A percentile compares a stretch with the other conserved stretches of the same genome.
Evolutionary conservation across 1,284 basidiomycete species (phyloP).

Genomic region (Leccinum colubrinum): DNA sequence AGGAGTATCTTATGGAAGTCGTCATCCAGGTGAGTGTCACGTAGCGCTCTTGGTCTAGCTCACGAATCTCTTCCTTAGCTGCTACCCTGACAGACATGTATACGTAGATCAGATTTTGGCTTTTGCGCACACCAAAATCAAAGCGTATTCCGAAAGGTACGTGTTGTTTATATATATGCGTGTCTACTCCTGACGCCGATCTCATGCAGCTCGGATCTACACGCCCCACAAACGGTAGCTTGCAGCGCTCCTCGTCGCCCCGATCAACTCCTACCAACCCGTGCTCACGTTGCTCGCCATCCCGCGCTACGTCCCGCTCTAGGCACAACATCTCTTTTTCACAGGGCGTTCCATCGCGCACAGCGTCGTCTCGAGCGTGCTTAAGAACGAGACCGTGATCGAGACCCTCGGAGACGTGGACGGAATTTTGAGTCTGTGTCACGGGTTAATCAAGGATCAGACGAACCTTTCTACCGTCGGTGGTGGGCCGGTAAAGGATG

Average conservation of each 20-base stretch:
- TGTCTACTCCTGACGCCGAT: slow-evolving; percentile 3
- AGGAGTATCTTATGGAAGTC: too few species aligned
- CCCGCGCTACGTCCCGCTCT: slow-evolving; percentile 81
- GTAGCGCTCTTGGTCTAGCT: too few species aligned
- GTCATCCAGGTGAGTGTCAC: too few species aligned
- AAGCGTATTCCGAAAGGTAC: slow-evolving; percentile 75
- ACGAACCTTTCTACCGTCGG: too few species aligned
- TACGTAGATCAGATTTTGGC: slow-evolving; percentile 93
- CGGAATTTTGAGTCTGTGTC: too few species aligned
- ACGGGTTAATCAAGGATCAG: too few species aligned
- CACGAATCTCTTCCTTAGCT: too few species aligned
- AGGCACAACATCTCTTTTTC: slow-evolving; percentile 71
- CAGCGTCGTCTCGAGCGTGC: slow-evolving; percentile 78
- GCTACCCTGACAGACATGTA: slow-evolving; percentile 89
- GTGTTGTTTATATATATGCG: slow-evolving; percentile 15
- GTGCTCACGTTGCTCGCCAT: slow-evolving; percentile 92
- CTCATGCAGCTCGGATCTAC: slow-evolving; percentile 72
- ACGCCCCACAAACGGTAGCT: slow-evolving; percentile 85
- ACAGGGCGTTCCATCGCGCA: slow-evolving; percentile 73
- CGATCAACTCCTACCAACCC: slow-evolving; percentile 82
- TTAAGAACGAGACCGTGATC: too few species aligned
- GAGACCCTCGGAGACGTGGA: too few species aligned
- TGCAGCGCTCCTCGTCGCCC: slow-evolving; percentile 85
- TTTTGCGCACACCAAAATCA: slow-evolving; percentile 84
- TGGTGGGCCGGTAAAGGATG: too few species aligned